Evolutionary conservation across 805 yeast species (phyloP).

Genomic region (Blastobotrys chiropterorum): DNA sequence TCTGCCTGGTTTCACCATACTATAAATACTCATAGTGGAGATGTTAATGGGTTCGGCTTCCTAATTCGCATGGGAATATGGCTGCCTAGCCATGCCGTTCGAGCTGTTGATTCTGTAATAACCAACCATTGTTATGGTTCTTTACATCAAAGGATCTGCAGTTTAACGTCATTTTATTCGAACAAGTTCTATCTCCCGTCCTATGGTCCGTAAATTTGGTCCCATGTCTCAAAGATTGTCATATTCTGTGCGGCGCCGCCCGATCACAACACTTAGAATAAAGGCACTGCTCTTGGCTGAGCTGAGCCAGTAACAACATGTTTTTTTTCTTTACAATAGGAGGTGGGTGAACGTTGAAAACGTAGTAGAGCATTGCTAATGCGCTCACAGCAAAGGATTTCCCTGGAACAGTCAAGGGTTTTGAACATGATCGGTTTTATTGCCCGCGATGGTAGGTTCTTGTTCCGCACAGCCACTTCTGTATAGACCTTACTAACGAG

Average conservation of each 20-base stretch:
- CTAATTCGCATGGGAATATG: too few species aligned
- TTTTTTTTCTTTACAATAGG: slow-evolving; percentile 18
- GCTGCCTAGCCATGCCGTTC: too few species aligned
- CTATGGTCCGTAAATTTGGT: background rate
- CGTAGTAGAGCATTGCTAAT: background rate
- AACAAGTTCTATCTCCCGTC: background rate
- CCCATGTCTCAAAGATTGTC: background rate
- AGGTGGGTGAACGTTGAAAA: slow-evolving; percentile 15
- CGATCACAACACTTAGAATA: too few species aligned
- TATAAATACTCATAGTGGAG: too few species aligned
- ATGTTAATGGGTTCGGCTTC: too few species aligned
- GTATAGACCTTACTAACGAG: too few species aligned
- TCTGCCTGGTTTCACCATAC: too few species aligned
- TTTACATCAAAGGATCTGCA: too few species aligned
- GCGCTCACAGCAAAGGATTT: slow-evolving; percentile 9
- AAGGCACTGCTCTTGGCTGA: background rate
- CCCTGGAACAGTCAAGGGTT: slow-evolving; percentile 19
- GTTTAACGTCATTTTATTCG: background rate
- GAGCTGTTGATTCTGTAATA: too few species aligned
- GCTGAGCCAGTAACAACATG: background rate
- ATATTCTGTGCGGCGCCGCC: background rate
- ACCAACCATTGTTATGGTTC: too few species aligned
- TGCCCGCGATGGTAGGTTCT: slow-evolving; percentile 24
- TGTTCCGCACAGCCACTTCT: too few species aligned
- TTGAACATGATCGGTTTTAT: slow-evolving; percentile 21